Conservation (phyloP, 192 early-diverging fungal species). For the Podochytrium sp. region DNA sequence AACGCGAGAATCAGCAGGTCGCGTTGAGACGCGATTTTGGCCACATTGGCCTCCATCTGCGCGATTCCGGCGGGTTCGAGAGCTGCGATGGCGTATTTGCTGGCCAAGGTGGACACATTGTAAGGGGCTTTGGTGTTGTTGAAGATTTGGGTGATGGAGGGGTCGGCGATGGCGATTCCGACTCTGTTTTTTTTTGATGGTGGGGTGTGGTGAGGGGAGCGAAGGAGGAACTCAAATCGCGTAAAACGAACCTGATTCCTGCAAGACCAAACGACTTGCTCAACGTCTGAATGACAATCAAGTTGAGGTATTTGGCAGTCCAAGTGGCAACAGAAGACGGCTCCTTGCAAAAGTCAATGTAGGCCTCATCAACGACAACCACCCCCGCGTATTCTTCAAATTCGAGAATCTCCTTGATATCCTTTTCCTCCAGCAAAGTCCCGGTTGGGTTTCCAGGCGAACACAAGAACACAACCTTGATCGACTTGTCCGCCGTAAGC, state of each 20-base stretch:
- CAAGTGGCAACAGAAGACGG: slow-evolving; percentile 77
- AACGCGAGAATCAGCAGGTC: slow-evolving; percentile 67
- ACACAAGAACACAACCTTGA: slow-evolving; percentile 95
- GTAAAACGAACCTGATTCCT: slow-evolving; percentile 76
- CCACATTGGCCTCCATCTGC: slow-evolving; percentile 69
- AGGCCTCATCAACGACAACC: slow-evolving; percentile 97
- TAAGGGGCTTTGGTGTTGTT: slow-evolving; percentile 99
- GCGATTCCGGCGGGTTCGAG: slow-evolving; percentile 70
- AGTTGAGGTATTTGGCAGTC: slow-evolving; percentile 84
- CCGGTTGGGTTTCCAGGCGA: slow-evolving; percentile 99
- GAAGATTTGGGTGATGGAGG: slow-evolving; percentile 82
- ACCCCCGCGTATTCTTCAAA: slow-evolving; percentile 76
- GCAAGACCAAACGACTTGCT: slow-evolving; percentile 99
- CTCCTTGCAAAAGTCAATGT: slow-evolving; percentile 89
- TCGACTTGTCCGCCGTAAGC: slow-evolving; percentile 68
- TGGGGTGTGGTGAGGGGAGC: neutral
- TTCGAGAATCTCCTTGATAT: slow-evolving; percentile 71
- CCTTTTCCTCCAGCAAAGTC: slow-evolving; percentile 71
- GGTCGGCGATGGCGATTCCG: slow-evolving; percentile 82
- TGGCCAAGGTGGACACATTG: slow-evolving; percentile 91
- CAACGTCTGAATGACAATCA: slow-evolving; percentile 97
- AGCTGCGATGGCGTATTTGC: slow-evolving; percentile 77
- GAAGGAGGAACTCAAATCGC: neutral
- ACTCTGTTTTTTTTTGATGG: slow-evolving; percentile 54
- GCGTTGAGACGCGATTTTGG: slow-evolving; percentile 68